Evolutionary conservation across 2,329 filamentous ascomycete species (phyloP), one percentile per base, ranked within the genome.

Genomic region (Fusarium pseudograminearum): DNA sequence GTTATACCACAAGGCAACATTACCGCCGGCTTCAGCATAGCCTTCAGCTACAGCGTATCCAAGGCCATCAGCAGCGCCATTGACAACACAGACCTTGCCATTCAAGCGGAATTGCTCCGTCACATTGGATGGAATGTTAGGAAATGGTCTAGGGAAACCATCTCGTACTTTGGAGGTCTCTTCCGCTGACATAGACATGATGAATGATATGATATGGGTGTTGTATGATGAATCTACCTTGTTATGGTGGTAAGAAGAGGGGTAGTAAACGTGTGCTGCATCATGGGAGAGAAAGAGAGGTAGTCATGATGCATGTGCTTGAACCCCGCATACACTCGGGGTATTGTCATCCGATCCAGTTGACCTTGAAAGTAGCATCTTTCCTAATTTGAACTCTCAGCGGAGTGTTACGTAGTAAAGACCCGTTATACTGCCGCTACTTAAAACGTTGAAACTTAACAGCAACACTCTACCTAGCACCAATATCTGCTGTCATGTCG

Each of bases 11-110:
- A 79, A 52, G 0, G 68, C 83, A 24, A 85, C 79, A 45, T 80
- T 51, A 1, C 76, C 83, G 1, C 78, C 78, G 1, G 83, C 83
- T 56, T 85, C 83, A 3, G 82, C 82, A 75, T 83, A 81, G 2
- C 78, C 81, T 57, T 85, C 80, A 0, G 81, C 77, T 6, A 83
- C 82, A 0, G 83, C 78, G 44, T 77, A 73, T 0, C 83, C 83
- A 41, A 85, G 80, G 0, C 83, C 83, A 41, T 83, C 82, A 0
- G 81, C 79, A 1, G 82, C 83, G 7, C 83, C 83, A 0, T 77
- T 84, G 2, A 85, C 75, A n/a, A 81, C 78, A 0, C 80, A 79
- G 57, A 81, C 78, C 58, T 79, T 84, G 11, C 78, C 82, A 7
- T 71, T 76, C 71, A 85, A 74, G 16, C 73, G 75, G 47, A 85